These are phyloP conservation scores for Pseudocercospora fuligena DNA, from an alignment of 2,329 filamentous ascomycete species.

Conservation along the genomic window DNA sequence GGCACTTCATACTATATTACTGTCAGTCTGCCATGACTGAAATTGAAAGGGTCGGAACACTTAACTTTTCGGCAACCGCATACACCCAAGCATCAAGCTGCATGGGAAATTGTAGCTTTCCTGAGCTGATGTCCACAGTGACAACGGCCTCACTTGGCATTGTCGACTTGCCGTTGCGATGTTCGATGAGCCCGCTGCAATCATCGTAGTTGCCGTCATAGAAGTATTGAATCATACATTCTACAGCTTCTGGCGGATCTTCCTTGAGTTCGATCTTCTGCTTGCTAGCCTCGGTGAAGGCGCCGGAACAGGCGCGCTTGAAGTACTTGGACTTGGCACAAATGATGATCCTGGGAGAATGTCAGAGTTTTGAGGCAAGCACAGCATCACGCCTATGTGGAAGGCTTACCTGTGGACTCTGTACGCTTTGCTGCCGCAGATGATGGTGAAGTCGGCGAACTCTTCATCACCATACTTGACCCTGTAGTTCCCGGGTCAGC, in stretches of 20 bases:
- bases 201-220: constrained; percentile 21
- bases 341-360: constrained; percentile 8
- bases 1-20: constrained; percentile 22
- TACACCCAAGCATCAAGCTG: constrained; percentile 17
- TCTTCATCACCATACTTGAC: constrained; percentile 11
- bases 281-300: constrained; percentile 6
- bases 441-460: constrained; percentile 15
- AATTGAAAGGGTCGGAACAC: too few relatives aligned
- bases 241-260: constrained; percentile 11
- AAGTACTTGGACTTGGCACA: constrained; percentile 19
- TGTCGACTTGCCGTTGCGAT: not conserved
- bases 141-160: too few relatives aligned
- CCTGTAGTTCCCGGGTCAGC: not conserved
- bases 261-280: constrained; percentile 20
- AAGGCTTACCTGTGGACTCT: constrained; percentile 7
- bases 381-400: too few relatives aligned
- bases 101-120: not conserved
- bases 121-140: not conserved
- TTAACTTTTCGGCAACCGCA: constrained; percentile 16
- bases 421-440: constrained; percentile 15
- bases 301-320: not conserved
- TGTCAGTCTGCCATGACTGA: too few relatives aligned
- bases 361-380: too few relatives aligned
- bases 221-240: constrained; percentile 27
- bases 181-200: not conserved